phyloP scores from a whole-genome alignment of 495 filamentous ascomycete genomes.

The Saxispiralis lemnorum region DNA sequence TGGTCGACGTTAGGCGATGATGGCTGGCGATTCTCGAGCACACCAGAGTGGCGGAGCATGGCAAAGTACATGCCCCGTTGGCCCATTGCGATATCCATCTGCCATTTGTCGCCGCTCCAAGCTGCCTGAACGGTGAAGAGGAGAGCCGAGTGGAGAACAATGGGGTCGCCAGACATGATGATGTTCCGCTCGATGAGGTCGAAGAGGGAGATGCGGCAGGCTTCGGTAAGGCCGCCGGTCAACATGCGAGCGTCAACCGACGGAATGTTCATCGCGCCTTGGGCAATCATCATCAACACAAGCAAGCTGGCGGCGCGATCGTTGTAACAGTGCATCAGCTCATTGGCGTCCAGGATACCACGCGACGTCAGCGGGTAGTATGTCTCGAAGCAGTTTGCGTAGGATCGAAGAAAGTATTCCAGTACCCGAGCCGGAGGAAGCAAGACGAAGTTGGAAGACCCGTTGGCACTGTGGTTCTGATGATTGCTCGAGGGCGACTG shows the following conservation, averaged over 20 bases:
- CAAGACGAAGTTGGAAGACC: constrained; percentile 35
- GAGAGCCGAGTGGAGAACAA: constrained; percentile 39
- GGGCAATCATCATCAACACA: constrained; percentile 47
- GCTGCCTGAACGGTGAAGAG: constrained; percentile 42
- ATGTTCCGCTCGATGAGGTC: constrained; percentile 49
- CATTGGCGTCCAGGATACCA: constrained; percentile 39
- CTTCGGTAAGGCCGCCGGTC: constrained; percentile 44
- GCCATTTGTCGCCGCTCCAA: constrained; percentile 54
- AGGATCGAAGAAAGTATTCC: constrained; percentile 42
- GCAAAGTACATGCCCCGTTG: constrained; percentile 49
- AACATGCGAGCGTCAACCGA: constrained; percentile 39
- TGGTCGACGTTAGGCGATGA: constrained; percentile 14
- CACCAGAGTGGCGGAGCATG: constrained; percentile 41
- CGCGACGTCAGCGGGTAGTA: constrained; percentile 38
- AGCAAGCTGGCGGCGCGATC: constrained; percentile 41
- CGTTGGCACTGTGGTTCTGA: constrained; percentile 24
- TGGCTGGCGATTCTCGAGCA: constrained; percentile 30
- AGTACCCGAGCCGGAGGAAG: constrained; percentile 41
- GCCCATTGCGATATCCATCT: constrained; percentile 55
- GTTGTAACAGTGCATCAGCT: constrained; percentile 34
- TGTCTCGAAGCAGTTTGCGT: constrained; percentile 38
- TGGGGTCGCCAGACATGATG: constrained; percentile 39
- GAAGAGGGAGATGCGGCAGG: constrained; percentile 47
- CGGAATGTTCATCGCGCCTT: constrained; percentile 40
- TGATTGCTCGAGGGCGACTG: constrained; percentile 15